These are phyloP conservation scores for Tylopilus subfusipes DNA, from an alignment of 768 basidiomycete species.

Conservation along the genomic window DNA sequence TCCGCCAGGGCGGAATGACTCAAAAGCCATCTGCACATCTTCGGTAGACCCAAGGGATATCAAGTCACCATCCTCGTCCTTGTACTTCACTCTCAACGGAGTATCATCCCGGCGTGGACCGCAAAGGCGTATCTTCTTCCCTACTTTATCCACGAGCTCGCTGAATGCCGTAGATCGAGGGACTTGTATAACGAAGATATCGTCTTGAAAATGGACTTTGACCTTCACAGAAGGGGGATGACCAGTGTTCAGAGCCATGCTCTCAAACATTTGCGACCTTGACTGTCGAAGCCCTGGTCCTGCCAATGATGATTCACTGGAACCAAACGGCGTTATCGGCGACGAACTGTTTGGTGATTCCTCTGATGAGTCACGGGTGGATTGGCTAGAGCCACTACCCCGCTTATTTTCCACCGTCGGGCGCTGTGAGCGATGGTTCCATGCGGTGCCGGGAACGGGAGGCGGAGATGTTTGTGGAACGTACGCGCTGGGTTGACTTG, in stretches of 20 bases:
- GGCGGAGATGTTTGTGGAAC: conserved; percentile 47
- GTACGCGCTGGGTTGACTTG: conserved; percentile 76
- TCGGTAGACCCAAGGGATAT: conserved; percentile 86
- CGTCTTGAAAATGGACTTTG: conserved; percentile 92
- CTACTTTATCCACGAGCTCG: conserved; percentile 85
- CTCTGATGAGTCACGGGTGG: conserved; percentile 72
- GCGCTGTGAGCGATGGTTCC: conserved; percentile 45
- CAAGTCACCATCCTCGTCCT: conserved; percentile 90
- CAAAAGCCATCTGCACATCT: conserved; percentile 93
- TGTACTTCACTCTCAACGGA: conserved; percentile 84
- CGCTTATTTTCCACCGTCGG: conserved; percentile 54
- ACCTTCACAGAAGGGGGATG: conserved; percentile 66
- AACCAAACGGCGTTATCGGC: conserved; percentile 89
- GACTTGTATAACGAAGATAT: conserved; percentile 93
- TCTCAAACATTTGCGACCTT: conserved; percentile 54
- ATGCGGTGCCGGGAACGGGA: conserved; percentile 53
- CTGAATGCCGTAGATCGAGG: conserved; percentile 72
- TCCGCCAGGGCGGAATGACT: conserved; percentile 72
- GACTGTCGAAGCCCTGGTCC: conserved; percentile 52
- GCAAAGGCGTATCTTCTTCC: conserved; percentile 89
- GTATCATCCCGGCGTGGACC: conserved; percentile 76
- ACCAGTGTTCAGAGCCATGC: conserved; percentile 31
- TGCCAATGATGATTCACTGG: conserved; percentile 75
- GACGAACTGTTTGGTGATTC: conserved; percentile 82
- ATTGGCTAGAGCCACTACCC: conserved; percentile 82